Evolutionary conservation across 108 stramenopile genomes (phyloP).

Genomic region (Pseudonitzschia multiseries): DNA sequence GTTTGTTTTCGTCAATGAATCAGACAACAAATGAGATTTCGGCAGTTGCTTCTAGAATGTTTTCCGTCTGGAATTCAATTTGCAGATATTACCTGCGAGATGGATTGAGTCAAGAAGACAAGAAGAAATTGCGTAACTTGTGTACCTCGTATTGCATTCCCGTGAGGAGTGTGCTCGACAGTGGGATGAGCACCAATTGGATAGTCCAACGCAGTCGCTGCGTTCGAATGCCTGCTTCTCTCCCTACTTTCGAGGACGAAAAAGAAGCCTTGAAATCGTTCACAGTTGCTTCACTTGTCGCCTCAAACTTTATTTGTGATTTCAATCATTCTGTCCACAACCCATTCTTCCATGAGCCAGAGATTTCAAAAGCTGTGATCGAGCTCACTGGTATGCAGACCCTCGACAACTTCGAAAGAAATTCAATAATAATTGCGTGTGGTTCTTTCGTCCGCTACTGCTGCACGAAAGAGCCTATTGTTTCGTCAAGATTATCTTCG

Average conservation of each 20-base stretch:
- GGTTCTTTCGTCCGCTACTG: conserved; percentile 14
- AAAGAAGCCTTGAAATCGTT: conserved; percentile 2
- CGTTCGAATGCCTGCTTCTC: conserved; percentile 10
- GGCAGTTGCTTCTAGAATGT: neutral
- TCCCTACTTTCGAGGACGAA: neutral
- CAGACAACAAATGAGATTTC: neutral
- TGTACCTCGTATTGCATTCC: conserved; percentile 11
- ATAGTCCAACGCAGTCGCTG: conserved; percentile 2
- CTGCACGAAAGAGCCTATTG: conserved; percentile 8
- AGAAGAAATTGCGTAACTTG: neutral
- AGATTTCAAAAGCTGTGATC: conserved; percentile 7
- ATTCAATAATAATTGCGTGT: neutral
- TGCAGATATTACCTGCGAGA: conserved; percentile 7
- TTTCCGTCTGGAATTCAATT: conserved; percentile 5
- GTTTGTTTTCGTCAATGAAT: neutral
- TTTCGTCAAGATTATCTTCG: neutral
- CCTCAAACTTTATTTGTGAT: conserved; percentile 16
- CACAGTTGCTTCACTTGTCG: conserved; percentile 5
- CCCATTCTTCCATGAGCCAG: conserved; percentile 7
- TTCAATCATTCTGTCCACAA: conserved; percentile 7
- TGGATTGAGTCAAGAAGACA: neutral
- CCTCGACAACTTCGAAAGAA: neutral
- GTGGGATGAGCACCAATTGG: neutral
- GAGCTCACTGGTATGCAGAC: conserved; percentile 5
- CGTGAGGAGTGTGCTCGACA: conserved; percentile 1